phyloP scores from a whole-genome alignment of 495 filamentous ascomycete genomes.

The Neurospora terricola region DNA sequence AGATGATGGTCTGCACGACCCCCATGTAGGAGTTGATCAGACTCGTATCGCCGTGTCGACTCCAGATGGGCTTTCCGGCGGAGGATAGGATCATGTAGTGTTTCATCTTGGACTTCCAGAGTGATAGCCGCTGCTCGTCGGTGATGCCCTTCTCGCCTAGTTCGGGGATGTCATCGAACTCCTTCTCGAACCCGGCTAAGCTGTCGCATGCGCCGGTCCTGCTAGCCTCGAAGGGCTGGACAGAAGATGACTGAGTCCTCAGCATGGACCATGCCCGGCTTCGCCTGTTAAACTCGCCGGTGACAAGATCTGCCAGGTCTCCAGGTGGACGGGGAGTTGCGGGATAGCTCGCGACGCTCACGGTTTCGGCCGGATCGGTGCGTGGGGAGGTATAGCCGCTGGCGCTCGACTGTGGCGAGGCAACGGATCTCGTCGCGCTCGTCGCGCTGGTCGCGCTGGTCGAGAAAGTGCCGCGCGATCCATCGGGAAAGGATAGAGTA shows the following conservation, averaged over 20 bases:
- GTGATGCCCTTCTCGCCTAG: constrained; percentile 48
- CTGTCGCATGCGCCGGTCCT: constrained; percentile 38
- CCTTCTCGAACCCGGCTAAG: constrained; percentile 55
- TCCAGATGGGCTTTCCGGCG: constrained; percentile 97
- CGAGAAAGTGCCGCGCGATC: constrained; percentile 51
- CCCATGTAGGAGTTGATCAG: constrained; percentile 89
- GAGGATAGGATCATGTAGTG: constrained; percentile 94
- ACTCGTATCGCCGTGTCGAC: constrained; percentile 80
- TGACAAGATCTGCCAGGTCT: constrained; percentile 74
- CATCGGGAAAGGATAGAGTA: constrained; percentile 59
- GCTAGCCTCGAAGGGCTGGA: constrained; percentile 46
- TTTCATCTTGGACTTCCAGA: constrained; percentile 84
- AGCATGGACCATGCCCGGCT: constrained; percentile 52
- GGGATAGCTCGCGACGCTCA: constrained; percentile 74
- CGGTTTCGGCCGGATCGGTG: constrained; percentile 60
- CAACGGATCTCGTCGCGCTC: constrained; percentile 25
- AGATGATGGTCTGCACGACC: constrained; percentile 95
- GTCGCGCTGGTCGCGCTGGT: constrained; percentile 38
- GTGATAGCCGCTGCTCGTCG: constrained; percentile 52
- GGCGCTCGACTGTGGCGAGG: constrained; percentile 15
- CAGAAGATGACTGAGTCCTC: constrained; percentile 44
- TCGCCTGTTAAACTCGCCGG: constrained; percentile 50
- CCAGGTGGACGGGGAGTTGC: constrained; percentile 63
- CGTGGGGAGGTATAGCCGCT: constrained; percentile 24
- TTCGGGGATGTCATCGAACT: constrained; percentile 71